These are phyloP conservation scores for Jamesozyma jinghongensis DNA, from an alignment of 805 yeast species.

Conservation along the genomic window DNA sequence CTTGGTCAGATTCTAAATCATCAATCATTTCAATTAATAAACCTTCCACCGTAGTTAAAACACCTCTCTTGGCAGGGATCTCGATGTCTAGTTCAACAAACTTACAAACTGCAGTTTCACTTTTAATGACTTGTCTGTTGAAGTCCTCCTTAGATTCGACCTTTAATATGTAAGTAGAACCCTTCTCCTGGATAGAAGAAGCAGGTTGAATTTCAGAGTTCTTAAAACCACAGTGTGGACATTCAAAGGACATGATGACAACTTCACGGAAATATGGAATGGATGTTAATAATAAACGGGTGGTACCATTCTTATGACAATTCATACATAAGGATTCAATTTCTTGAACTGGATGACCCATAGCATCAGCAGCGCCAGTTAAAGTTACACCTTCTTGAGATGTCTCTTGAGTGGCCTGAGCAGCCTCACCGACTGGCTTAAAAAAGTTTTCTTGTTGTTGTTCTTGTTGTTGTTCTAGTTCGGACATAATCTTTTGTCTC, in stretches of 20 bases:
- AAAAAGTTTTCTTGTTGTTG: conserved; percentile 35
- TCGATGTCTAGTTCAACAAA: conserved; percentile 83
- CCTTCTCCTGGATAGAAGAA: conserved; percentile 80
- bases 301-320: conserved; percentile 78
- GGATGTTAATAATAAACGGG: conserved; percentile 73
- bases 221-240: conserved; percentile 89
- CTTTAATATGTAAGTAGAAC: conserved; percentile 60
- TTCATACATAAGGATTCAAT: conserved; percentile 93
- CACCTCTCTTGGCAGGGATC: conserved; percentile 93
- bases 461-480: not conserved
- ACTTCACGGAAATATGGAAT: conserved; percentile 91
- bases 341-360: conserved; percentile 93
- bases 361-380: conserved; percentile 74
- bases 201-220: conserved; percentile 97
- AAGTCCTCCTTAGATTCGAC: conserved; percentile 65
- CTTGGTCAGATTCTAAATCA: conserved; percentile 75
- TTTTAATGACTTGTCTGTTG: conserved; percentile 84
- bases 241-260: conserved; percentile 87
- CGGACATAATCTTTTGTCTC: not conserved
- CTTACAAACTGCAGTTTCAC: conserved; percentile 73
- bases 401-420: conserved; percentile 33
- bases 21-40: conserved; percentile 71
- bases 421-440: conserved; percentile 53
- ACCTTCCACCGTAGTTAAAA: conserved; percentile 88
- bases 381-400: conserved; percentile 38